Evolutionary conservation across 2,329 filamentous ascomycete genomes (phyloP), one percentile per base, ranked within the genome.

Genomic region (Epichloe brachyelytri): DNA sequence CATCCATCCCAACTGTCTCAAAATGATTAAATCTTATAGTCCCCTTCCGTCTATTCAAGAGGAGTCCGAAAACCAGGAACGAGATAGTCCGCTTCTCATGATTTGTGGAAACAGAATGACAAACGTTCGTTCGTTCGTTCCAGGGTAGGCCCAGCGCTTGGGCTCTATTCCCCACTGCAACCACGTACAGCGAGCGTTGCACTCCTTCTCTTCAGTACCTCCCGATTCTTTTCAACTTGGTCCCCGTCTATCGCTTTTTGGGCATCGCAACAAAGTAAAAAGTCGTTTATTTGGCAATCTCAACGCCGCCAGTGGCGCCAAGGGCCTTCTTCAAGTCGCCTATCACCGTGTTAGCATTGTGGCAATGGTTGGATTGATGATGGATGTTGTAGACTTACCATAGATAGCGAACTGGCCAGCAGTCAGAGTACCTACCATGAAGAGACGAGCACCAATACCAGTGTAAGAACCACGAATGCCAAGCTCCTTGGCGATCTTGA

Each of bases 371-470:
- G 8, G 19, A 19, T 12, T 10, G 26, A 37, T 14, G 34, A n/a
- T 17, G 5, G 34, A 46, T 38, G 10, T 4, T 46, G 8, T 5
- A 10, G 15, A 50, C 49, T 41, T 51, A 51, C 50, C 88, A 67
- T 95, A 95, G 70, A 95, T 95, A 64, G 86, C 86, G 71, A 93
- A 93, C 73, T 93, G 87, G 68, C 84, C 83, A 57, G 83, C 83
- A 56, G 84, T 88, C 60, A 88, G 71, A 59, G 82, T 85, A 70
- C 85, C 83, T 63, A 86, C 77, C 71, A 73, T 73, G 69, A 73
- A 71, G 51, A 73, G 71, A 73, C 71, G 83, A 63, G 88, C 85
- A 70, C 85, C 85, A 61, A 94, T 85, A 80, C 88, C 88, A 63
- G 77, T 74, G 76, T 83, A 94, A 51, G 80, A 85, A 61, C 88